A percentile compares a stretch with the other conserved stretches of the same genome.
Evolutionary conservation across 1,284 basidiomycete species (phyloP).

Genomic region (Malassezia restricta): DNA sequence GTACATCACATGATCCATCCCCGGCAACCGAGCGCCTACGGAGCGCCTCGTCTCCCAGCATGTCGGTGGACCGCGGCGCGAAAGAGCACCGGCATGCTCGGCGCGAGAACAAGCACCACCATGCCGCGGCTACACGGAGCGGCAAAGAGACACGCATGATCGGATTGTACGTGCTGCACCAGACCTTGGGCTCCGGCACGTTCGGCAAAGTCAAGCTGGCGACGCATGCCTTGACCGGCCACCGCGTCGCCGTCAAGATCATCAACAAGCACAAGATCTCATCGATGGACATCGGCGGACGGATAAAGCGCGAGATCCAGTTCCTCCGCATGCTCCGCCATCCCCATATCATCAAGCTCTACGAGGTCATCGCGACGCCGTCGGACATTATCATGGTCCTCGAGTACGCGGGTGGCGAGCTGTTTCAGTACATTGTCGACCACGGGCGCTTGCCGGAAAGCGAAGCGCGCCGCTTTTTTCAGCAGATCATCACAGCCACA

Average conservation of each 20-base stretch:
- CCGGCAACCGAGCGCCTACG: neutral
- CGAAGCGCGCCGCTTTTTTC: conserved; percentile 43
- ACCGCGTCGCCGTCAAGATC: conserved; percentile 94
- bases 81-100: neutral
- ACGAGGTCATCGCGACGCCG: conserved; percentile 45
- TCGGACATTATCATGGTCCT: conserved; percentile 46
- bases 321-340: conserved; percentile 43
- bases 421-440: conserved; percentile 46
- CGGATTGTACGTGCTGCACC: conserved; percentile 42
- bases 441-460: conserved; percentile 38
- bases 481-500: conserved; percentile 44
- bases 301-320: conserved; percentile 69
- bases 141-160: conserved; percentile 33
- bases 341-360: conserved; percentile 46
- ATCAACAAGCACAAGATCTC: conserved; percentile 89
- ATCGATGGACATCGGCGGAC: conserved; percentile 56
- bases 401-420: conserved; percentile 44
- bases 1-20: neutral
- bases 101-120: neutral
- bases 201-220: conserved; percentile 97
- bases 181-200: conserved; percentile 59
- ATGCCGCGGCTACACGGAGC: neutral
- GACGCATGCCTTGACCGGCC: conserved; percentile 81
- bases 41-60: neutral
- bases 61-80: neutral